phyloP scores from a whole-genome alignment of 2,329 filamentous ascomycete genomes.

The Gyromitra esculenta region DNA sequence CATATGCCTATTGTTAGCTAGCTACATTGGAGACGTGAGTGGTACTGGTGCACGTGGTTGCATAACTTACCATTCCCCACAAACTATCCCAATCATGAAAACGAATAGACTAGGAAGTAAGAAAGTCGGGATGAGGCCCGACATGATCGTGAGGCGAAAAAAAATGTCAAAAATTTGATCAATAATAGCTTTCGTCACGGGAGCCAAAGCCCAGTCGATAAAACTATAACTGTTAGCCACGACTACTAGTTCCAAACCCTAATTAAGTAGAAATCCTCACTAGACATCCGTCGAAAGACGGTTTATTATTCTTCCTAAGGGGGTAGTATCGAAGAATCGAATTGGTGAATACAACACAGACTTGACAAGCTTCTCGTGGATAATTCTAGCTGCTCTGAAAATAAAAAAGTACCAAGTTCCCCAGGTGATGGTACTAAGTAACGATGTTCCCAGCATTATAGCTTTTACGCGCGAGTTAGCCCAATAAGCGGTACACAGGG shows the following conservation, averaged over 20 bases:
- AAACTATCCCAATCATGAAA: constrained; percentile 61
- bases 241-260: neutral
- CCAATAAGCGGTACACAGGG: neutral
- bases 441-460: constrained; percentile 28
- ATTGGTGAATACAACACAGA: constrained; percentile 61
- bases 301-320: constrained; percentile 89
- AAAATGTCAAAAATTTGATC: constrained; percentile 58
- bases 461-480: constrained; percentile 20
- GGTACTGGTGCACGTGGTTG: neutral
- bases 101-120: constrained; percentile 75
- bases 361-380: constrained; percentile 50
- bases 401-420: constrained; percentile 43
- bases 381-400: constrained; percentile 36
- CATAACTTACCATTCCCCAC: constrained; percentile 44
- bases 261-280: constrained; percentile 20
- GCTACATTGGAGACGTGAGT: neutral
- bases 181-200: constrained; percentile 25
- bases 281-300: constrained; percentile 65
- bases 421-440: constrained; percentile 31
- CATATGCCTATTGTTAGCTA: constrained; percentile 18
- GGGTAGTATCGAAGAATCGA: constrained; percentile 89
- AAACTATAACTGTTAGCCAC: constrained; percentile 30
- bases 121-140: constrained; percentile 79
- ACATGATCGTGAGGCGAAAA: constrained; percentile 79
- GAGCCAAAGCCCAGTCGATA: constrained; percentile 45